These are phyloP conservation scores for Debaryomyces castellii DNA, from an alignment of 805 yeast species.

Conservation along the genomic window DNA sequence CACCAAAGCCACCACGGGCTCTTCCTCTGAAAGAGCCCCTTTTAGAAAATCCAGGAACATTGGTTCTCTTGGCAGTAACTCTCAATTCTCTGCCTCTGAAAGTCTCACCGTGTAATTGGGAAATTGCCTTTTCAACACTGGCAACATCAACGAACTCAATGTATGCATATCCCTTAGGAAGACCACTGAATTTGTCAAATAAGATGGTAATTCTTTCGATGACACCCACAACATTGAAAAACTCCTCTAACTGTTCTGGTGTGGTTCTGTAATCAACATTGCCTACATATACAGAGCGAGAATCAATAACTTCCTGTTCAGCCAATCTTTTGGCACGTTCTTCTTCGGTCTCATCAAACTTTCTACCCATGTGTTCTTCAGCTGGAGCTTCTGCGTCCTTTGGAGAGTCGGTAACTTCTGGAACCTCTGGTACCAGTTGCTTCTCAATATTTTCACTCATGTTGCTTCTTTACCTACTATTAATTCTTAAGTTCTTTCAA, in stretches of 20 bases:
- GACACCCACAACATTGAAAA: constrained; percentile 44
- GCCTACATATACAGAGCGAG: constrained; percentile 54
- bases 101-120: constrained; percentile 35
- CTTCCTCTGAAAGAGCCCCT: constrained; percentile 19
- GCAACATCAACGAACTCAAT: constrained; percentile 50
- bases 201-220: constrained; percentile 55
- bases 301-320: constrained; percentile 47
- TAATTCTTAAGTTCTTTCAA: background rate
- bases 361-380: background rate
- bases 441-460: constrained; percentile 8
- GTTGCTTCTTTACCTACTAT: background rate
- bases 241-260: constrained; percentile 50
- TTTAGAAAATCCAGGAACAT: constrained; percentile 46
- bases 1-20: constrained; percentile 18
- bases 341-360: constrained; percentile 18
- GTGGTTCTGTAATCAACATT: constrained; percentile 49
- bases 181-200: constrained; percentile 43
- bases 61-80: constrained; percentile 54
- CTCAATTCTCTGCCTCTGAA: constrained; percentile 48
- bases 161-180: constrained; percentile 62
- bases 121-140: constrained; percentile 48
- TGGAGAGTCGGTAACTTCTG: background rate
- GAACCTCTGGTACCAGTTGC: background rate
- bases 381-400: background rate
- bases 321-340: constrained; percentile 31